Base-by-base conservation (phyloP, 352 stramenopile genomes). In the Peronospora belbahrii region DNA sequence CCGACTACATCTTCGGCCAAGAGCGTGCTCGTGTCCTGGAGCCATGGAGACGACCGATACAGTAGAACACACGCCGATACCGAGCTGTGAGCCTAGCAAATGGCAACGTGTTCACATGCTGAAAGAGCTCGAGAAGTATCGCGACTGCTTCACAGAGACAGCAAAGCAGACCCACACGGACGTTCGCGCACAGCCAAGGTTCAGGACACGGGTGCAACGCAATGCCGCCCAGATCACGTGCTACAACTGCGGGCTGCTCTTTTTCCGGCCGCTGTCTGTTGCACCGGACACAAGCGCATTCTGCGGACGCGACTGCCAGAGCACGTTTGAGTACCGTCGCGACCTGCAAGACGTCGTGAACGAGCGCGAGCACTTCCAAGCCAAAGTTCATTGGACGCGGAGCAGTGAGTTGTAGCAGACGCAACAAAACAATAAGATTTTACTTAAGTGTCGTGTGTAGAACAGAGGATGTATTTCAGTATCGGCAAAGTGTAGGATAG, bases 251-350 rank as follows among this genome's bases (percentile, higher is more conserved):
- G 52, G 42, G 2, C 48, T 60, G 56, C 52, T 70, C 3, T 84
- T 79, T 43, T 81, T 83, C 50, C 39, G 45, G 5, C 30, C 44
- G 22, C 39, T 70, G 47, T 55, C 48, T 0, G 39, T 58, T 19
- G 50, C 65, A 22, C 39, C 20, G 2, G 49, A 68, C 35, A 39
- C 50, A 15, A 48, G 39, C 10, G 42, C 41, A 6, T 87, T 76
- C 51, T 87, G 75, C 44, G 70, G 65, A 33, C 68, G 75, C 24
- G 75, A 87, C 62, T 87, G 75, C 54, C 61, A 72, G 48, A 85
- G 60, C 55, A 70, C 65, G 14, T 78, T 66, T 38, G 59, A 81
- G 42, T 87, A 83, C 50, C 61, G 62, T 5, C 40, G 42, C 6
- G 28, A 59, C 3, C 43, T 87, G 19, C 74, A 86, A 38, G 35